Percentiles rank a stretch among this genome's conserved stretches.
Evolutionary conservation across 106 monocot species (phyloP).

Genomic region (Platanthera guangdongensis): DNA sequence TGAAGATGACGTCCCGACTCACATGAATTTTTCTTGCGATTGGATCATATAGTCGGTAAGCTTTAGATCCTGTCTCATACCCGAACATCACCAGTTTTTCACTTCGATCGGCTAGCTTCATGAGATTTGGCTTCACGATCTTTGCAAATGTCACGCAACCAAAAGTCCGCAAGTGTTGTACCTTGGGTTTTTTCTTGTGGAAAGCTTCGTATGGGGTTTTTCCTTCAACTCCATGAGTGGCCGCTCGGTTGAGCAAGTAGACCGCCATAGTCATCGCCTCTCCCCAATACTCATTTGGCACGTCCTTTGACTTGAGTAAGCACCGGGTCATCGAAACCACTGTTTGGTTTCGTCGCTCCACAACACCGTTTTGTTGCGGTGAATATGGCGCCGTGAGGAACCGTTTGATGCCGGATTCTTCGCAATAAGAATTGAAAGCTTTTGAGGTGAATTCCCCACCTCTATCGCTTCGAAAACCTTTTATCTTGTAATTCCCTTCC

Average conservation of each 20-base stretch:
- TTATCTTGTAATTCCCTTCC: no score
- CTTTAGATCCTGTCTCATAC: no score
- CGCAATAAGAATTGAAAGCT: conserved; percentile 4
- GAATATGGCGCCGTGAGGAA: conserved; percentile 1
- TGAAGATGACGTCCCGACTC: no score
- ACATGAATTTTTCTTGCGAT: no score
- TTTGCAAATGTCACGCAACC: conserved; percentile 6
- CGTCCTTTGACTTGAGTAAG: conserved; percentile 6
- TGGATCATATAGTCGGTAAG: no score
- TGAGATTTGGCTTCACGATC: neutral
- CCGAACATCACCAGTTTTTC: no score
- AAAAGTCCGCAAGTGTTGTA: conserved; percentile 17
- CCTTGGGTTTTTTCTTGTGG: neutral
- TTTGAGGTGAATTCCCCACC: conserved; percentile 10
- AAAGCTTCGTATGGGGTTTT: conserved; percentile 19
- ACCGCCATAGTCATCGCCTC: conserved; percentile 5
- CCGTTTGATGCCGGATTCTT: neutral
- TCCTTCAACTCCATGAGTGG: conserved; percentile 5
- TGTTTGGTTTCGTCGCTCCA: conserved; percentile 13
- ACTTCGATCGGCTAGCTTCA: neutral
- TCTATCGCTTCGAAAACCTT: conserved; percentile 1
- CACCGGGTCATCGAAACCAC: conserved; percentile 10
- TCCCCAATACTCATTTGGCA: conserved; percentile 11
- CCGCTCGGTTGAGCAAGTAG: conserved; percentile 8
- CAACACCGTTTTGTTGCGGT: conserved; percentile 22